Base-by-base conservation (phyloP, 148 eudicot species). In the Heliosperma pusillum region DNA sequence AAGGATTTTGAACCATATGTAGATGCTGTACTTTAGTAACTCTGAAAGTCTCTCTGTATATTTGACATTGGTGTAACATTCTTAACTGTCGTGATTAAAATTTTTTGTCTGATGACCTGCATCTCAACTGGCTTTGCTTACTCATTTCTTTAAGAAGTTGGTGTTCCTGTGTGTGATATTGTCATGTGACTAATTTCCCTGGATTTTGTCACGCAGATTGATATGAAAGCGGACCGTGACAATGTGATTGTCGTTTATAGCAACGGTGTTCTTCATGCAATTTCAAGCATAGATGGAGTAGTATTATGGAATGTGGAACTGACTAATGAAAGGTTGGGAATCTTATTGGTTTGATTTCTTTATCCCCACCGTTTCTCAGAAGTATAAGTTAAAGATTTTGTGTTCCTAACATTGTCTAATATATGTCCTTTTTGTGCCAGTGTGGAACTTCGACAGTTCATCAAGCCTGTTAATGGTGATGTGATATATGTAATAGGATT, bases 281-380 rank as follows among this genome's bases (percentile, higher is more conserved):
- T 92, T 82, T 90, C 99, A 74, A 88, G 97, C 85, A 73, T 92
- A 83, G 99, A 96, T 85, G 99, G 99, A 21, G 88, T 82, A 78
- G 76, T 83, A 65, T 76, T 96, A 50, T 96, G 99, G 99, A 87
- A 82, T 55, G 78, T 77, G 81, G 97, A 96, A 22, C 79, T 89
- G 55, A 83, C 84, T 69, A 78, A 87, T 62, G 90, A 92, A 82
- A 87, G 97, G 99, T 96, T 44, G 85, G 16, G 42, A 70, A 73
- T 66, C 69, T 61, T 47, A 26, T 63, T 56, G 20, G 44, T 67
- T 73, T 69, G 11, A 47, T 77, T 69, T 61, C 24, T 57, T 36
- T 40, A 6, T 10, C 36, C 22, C 42, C 17, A 6, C 17, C 62
- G 20, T 15, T 25, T 50, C 66, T 8, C 5, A 8, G 15, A 44